Base-by-base conservation (phyloP, 129 eudicot species). In the Centaurea solstitialis region DNA sequence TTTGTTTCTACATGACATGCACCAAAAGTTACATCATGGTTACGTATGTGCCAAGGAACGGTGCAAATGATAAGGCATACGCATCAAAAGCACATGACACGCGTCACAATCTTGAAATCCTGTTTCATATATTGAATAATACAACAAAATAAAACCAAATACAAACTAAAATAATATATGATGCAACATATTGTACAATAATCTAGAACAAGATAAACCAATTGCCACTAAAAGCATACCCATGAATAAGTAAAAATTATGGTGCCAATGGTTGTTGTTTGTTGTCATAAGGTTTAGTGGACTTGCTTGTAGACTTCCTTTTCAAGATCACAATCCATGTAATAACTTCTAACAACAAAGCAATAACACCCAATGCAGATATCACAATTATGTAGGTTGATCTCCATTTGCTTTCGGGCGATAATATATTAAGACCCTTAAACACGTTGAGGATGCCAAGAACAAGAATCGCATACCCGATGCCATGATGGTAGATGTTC, bases 401-500 rank as follows among this genome's bases (percentile, higher is more conserved):
- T 78, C 74, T 94, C 99, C 99, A 94, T 75, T 92, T 92, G 82
- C 80, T 76, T 11, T 83, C 93, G 1, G 97, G 99, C 30, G 79
- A 84, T 70, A 94, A 79, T n/a, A 94, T 92, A 39, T 85, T 76
- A 10, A 94, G 87, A 38, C 97, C 99, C 88, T 90, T 89, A 87
- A 92, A 94, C 24, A 94, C 97, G 23, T 94, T 94, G 85, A 94
- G 67, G 79, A 94, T 79, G 82, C 97, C 94, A 39, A 94, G 94
- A 17, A 86, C 73, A 64, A 90, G 74, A 75, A 92, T 90, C 15
- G 91, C 74, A 62, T 94, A 94, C 38, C 97, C 99, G 24, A 92
- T n/a, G 23, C 91, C 86, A 72, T 90, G 97, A 79, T 94, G 99
- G 84, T 90, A 94, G 80, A 94, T 88, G 70, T 91, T 94, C 99